Evolutionary conservation across 2,329 filamentous ascomycete species (phyloP).

Genomic region (Scedosporium apiospermum): DNA sequence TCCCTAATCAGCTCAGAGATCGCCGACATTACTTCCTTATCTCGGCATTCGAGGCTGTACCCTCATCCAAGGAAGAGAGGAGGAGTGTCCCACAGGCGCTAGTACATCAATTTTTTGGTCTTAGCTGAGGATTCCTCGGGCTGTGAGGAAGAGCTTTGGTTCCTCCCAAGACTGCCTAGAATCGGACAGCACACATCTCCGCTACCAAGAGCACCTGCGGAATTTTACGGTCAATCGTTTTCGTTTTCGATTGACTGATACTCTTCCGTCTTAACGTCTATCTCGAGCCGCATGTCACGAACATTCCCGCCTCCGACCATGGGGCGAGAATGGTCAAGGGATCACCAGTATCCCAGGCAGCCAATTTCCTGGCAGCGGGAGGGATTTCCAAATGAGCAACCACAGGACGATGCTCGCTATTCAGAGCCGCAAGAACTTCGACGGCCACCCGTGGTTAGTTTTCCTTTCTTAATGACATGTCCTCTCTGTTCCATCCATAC

Average conservation of each 20-base stretch:
- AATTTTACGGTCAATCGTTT: too few relatives aligned
- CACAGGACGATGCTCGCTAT: slow-evolving; percentile 1
- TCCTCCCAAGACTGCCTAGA: neutral
- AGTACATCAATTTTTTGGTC: neutral
- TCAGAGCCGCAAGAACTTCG: slow-evolving; percentile 1
- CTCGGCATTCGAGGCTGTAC: too few relatives aligned
- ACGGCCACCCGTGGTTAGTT: slow-evolving; percentile 4
- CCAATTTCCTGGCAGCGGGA: slow-evolving; percentile 2
- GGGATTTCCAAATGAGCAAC: neutral
- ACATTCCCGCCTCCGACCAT: neutral
- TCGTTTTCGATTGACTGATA: neutral
- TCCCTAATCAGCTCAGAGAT: too few relatives aligned
- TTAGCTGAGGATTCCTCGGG: neutral
- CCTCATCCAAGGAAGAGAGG: too few relatives aligned
- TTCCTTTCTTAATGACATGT: neutral
- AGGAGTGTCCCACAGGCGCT: too few relatives aligned
- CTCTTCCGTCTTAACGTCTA: neutral
- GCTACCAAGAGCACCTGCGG: neutral
- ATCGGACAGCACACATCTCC: neutral
- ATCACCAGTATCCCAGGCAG: neutral
- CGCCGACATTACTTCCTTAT: too few relatives aligned
- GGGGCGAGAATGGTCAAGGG: slow-evolving; percentile 5
- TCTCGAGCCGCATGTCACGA: neutral
- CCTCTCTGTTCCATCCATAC: neutral
- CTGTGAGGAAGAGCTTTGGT: neutral